These are phyloP conservation scores for Aspergillus hancockii DNA, from an alignment of 495 filamentous ascomycete genomes.

Conservation along the genomic window DNA sequence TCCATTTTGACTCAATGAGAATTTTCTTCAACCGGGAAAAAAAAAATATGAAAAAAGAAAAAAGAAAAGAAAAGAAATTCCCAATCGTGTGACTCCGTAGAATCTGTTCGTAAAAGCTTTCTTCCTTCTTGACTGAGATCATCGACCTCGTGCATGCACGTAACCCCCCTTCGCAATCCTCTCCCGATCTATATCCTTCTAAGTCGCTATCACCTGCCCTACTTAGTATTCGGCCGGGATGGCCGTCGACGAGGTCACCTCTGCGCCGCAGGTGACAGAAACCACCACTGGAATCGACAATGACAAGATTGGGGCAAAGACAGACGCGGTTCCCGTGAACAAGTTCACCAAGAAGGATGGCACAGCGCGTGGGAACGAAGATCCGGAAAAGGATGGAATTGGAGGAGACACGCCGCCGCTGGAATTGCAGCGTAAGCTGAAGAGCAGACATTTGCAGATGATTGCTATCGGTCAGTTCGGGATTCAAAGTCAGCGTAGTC, in stretches of 20 bases:
- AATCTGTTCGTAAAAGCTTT: background rate
- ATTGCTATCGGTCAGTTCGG: slow-evolving; percentile 57
- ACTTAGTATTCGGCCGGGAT: background rate
- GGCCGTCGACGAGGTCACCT: slow-evolving; percentile 10
- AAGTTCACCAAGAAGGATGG: background rate
- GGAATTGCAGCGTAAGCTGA: slow-evolving; percentile 52
- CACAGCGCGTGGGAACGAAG: background rate
- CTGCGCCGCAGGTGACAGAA: slow-evolving; percentile 1
- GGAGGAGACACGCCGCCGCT: slow-evolving; percentile 10
- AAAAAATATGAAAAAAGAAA: background rate
- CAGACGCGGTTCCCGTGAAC: background rate
- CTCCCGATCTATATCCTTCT: background rate
- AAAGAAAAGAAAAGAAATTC: background rate
- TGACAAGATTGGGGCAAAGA: background rate
- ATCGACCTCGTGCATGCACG: background rate
- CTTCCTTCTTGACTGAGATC: background rate
- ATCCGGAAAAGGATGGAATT: slow-evolving; percentile 5
- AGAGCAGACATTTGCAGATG: slow-evolving; percentile 65
- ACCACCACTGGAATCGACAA: background rate
- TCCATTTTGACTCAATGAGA: background rate
- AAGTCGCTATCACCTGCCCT: background rate
- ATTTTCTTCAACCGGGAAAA: background rate
- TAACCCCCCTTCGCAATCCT: background rate
- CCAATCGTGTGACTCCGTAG: background rate
- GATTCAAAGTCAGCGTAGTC: background rate